Percentiles rank a stretch among this genome's conserved stretches.
These are phyloP conservation scores for Sorghum bicolor DNA, from an alignment of 176 grass and related monocot species.

Conservation along the genomic window Sorghum_bicolor_NCBIv3 NC_012879.2:60972001-60972500, in stretches of 20 bases:
- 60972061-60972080: neutral
- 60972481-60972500: constrained; percentile 28
- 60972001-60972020: neutral
- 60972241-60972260: neutral
- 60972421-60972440: constrained; percentile 30
- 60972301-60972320: constrained; percentile 35
- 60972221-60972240: constrained; percentile 7
- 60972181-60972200: neutral
- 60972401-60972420: constrained; percentile 30
- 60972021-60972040: constrained; percentile 20
- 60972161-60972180: neutral
- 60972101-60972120: neutral
- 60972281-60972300: constrained; percentile 46
- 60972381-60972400: constrained; percentile 17
- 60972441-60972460: constrained; percentile 14
- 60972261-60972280: constrained; percentile 29
- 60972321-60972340: constrained; percentile 33
- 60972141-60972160: neutral
- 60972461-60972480: constrained; percentile 6
- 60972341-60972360: constrained; percentile 31
- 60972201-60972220: constrained; percentile 15
- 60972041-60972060: neutral
- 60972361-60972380: constrained; percentile 20
- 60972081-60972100: neutral
- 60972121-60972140: neutral